A percentile compares a stretch with the other conserved stretches of the same genome.
Evolutionary conservation across 2,329 filamentous ascomycete species (phyloP).

Genomic region (Capronia epimyces): DNA sequence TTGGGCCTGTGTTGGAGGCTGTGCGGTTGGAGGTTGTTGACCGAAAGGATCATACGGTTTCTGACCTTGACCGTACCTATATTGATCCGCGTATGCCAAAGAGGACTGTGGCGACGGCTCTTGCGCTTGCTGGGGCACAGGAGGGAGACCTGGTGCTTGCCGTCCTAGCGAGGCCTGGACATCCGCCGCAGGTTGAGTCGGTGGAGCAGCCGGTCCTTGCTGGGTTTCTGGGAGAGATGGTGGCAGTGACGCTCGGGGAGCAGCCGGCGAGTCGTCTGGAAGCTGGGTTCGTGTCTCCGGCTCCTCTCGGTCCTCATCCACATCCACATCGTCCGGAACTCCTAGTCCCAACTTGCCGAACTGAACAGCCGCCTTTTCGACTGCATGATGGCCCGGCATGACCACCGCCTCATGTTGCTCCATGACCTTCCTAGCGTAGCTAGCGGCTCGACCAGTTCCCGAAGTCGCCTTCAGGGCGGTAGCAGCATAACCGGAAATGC

Average conservation of each 20-base stretch:
- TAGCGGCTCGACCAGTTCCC: constrained; percentile 60
- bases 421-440: constrained; percentile 77
- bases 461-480: constrained; percentile 74
- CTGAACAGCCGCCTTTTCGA: constrained; percentile 87
- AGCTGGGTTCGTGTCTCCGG: constrained; percentile 90
- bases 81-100: constrained; percentile 45
- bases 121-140: constrained; percentile 48
- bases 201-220: constrained; percentile 35
- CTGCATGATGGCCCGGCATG: constrained; percentile 94
- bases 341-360: constrained; percentile 93
- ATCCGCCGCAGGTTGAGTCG: constrained; percentile 37
- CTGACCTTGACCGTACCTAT: constrained; percentile 50
- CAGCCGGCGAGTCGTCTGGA: constrained; percentile 83
- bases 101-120: constrained; percentile 43
- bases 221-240: constrained; percentile 53
- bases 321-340: constrained; percentile 70
- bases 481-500: constrained; percentile 69
- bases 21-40: constrained; percentile 59
- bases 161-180: constrained; percentile 47
- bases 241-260: constrained; percentile 80
- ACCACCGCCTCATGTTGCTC: constrained; percentile 97
- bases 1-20: constrained; percentile 59
- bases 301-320: constrained; percentile 91
- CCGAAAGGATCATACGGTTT: constrained; percentile 86
- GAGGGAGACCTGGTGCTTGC: constrained; percentile 56